Conservation (phyloP, 306 rosid genomes). For the Oemleria cerasiformis region DNA sequence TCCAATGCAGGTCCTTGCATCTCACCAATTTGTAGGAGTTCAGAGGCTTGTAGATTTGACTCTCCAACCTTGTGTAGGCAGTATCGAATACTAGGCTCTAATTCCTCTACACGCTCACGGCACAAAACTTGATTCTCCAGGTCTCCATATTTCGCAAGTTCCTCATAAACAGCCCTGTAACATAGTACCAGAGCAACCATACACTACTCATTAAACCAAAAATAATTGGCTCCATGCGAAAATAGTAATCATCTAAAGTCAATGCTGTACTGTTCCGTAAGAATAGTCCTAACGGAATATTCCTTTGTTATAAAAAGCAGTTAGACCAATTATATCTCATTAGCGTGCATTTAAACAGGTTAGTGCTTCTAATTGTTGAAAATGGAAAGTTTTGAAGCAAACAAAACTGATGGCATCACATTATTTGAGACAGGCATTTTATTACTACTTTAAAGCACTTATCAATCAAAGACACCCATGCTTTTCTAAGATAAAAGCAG, state of each 20-base stretch:
- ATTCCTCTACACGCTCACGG: constrained; percentile 95
- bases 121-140: constrained; percentile 91
- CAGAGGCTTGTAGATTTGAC: constrained; percentile 92
- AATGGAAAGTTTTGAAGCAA: not conserved
- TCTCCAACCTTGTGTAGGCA: constrained; percentile 90
- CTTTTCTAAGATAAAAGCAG: not conserved
- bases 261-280: not conserved
- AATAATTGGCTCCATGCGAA: not conserved
- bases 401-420: not conserved
- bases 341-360: not conserved
- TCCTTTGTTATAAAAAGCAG: not conserved
- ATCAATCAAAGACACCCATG: not conserved
- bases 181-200: not conserved
- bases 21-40: constrained; percentile 86
- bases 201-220: not conserved
- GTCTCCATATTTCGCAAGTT: constrained; percentile 95
- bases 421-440: not conserved
- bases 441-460: not conserved
- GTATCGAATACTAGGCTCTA: constrained; percentile 92
- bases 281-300: not conserved
- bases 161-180: constrained; percentile 87
- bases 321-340: not conserved
- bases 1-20: constrained; percentile 99
- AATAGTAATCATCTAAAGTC: not conserved
- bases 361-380: not conserved